phyloP scores from a whole-genome alignment of 208 protist species.

The Trypanosoma lewisi region DNA sequence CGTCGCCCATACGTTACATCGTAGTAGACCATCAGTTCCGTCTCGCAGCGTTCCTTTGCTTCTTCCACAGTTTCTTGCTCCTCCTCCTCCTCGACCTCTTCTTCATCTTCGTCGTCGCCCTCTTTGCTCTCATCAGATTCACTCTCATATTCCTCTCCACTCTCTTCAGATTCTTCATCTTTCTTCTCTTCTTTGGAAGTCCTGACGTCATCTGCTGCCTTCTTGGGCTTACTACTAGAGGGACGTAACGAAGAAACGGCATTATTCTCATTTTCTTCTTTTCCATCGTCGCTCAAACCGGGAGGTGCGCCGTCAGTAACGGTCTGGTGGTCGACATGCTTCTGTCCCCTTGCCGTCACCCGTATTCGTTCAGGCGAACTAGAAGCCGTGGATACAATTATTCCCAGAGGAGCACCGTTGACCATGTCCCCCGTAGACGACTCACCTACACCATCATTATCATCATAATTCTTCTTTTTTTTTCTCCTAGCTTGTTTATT shows the following conservation, averaged over 20 bases:
- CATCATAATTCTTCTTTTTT: constrained; percentile 21
- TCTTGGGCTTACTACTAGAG: too few species aligned
- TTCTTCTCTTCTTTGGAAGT: constrained; percentile 7
- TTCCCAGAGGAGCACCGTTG: too few species aligned
- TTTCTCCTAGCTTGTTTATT: background rate
- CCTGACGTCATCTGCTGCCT: background rate
- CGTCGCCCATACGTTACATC: constrained; percentile 35
- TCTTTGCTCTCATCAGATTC: constrained; percentile 18
- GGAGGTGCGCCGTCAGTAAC: too few species aligned
- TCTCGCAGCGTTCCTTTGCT: constrained; percentile 53
- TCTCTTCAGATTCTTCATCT: constrained; percentile 20
- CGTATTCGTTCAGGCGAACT: too few species aligned
- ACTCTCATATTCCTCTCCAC: constrained; percentile 13
- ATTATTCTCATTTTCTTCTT: background rate
- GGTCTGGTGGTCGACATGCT: too few species aligned
- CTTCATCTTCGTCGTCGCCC: constrained; percentile 21
- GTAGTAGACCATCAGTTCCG: constrained; percentile 53
- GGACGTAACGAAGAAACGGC: too few species aligned
- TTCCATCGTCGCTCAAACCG: too few species aligned
- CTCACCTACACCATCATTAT: too few species aligned
- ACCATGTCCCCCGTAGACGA: too few species aligned
- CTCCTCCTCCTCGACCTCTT: constrained; percentile 35
- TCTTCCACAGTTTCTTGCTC: constrained; percentile 62
- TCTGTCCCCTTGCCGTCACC: too few species aligned
- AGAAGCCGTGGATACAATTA: too few species aligned